Base-by-base conservation (phyloP, 1,284 basidiomycete species). In the Trichosporon asahii region DNA sequence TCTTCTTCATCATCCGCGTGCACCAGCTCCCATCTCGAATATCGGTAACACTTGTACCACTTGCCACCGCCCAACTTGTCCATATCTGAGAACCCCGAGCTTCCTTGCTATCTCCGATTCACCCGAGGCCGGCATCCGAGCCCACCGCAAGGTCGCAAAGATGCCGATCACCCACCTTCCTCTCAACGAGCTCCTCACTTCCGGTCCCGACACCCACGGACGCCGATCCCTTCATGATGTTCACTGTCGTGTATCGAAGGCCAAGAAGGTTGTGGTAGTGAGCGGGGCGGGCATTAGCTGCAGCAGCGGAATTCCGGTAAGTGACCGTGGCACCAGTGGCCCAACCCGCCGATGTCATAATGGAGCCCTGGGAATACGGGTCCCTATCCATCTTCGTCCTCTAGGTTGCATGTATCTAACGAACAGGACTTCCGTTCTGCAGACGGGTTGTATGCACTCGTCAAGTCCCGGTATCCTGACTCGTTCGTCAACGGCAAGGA, bases 261-360 rank as follows among this genome's bases (percentile, higher is more conserved):
- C 89, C 82, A 93, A 90, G 84, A 90, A 88, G 83, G 90, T 94
- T 71, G 87, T 96, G 15, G 89, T 95, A 7, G 90, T 96, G 74
- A 92, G 91, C 55, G 94, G 94, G 21, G 94, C 94, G 7, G 94
- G 94, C 57, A 95, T 96, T 70, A 95, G 93, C 35, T 96, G 94
- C 81, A 93, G 91, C 27, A 92, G 90, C 79, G 94, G 94, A 63
- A 95, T 97, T 77, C 94, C 94, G 7, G 94, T 95, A 78, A 76
- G 90, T 85, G 4, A 2, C 7, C 7, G 14, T 21, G 18, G 33
- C 57, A 33, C 29, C 18, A 29, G 29, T n/a, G 23, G 57, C 57
- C 29, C 29, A 6, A 15, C n/a, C 27, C 29, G 15, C 33, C 27
- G 15, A 61, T 61, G 57, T 61, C 57, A 61, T 61, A 11, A n/a